These are phyloP conservation scores for Panicum virgatum DNA, from an alignment of 202 grass and related monocot genomes.

Conservation along the genomic window DNA sequence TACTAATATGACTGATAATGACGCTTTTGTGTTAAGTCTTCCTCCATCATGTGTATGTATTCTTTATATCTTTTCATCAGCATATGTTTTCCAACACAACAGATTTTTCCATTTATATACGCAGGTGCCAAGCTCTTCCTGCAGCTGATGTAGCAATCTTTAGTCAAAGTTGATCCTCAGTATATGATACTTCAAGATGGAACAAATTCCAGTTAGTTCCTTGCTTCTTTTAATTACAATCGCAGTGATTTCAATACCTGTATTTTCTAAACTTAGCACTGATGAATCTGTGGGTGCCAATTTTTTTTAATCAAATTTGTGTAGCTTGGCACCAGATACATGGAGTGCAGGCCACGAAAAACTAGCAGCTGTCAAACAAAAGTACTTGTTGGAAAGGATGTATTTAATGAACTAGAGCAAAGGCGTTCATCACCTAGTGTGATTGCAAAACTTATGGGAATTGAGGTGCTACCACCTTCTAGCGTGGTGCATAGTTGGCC, in stretches of 20 bases:
- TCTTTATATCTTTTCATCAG: background rate
- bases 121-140: slow-evolving; percentile 27
- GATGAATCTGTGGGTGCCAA: background rate
- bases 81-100: background rate
- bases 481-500: slow-evolving; percentile 32
- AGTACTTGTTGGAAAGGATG: slow-evolving; percentile 55
- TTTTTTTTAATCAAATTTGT: slow-evolving; percentile 14
- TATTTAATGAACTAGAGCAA: slow-evolving; percentile 54
- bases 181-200: slow-evolving; percentile 37
- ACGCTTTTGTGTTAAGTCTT: background rate
- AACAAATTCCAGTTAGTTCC: slow-evolving; percentile 48
- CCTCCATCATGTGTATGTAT: slow-evolving; percentile 8
- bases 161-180: slow-evolving; percentile 1
- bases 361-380: slow-evolving; percentile 39
- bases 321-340: slow-evolving; percentile 50
- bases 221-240: background rate
- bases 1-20: background rate
- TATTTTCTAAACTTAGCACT: slow-evolving; percentile 28
- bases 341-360: slow-evolving; percentile 52
- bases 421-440: slow-evolving; percentile 76
- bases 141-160: slow-evolving; percentile 25
- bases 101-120: slow-evolving; percentile 11
- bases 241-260: background rate
- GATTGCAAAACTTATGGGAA: slow-evolving; percentile 95
- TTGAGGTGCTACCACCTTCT: slow-evolving; percentile 68